Conservation (phyloP, 768 basidiomycete species). For the Psilocybe cubensis region DNA sequence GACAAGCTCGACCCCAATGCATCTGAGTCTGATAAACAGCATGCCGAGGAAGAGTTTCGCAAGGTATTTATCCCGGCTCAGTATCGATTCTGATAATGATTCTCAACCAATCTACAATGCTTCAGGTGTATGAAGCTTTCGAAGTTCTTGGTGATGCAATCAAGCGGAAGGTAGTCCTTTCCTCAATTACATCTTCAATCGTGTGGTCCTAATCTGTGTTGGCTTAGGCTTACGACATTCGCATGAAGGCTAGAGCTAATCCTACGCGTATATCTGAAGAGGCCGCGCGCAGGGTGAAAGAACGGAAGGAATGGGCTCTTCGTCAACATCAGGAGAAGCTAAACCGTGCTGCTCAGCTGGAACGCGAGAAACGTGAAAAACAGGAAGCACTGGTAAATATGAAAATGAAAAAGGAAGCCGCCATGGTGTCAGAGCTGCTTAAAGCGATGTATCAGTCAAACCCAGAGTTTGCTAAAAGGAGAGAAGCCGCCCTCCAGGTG, state of each 20-base stretch:
- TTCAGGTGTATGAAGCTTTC: conserved; percentile 67
- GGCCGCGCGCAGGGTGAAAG: conserved; percentile 44
- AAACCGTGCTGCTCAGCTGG: conserved; percentile 46
- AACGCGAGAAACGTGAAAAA: conserved; percentile 39
- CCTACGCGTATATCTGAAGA: conserved; percentile 38
- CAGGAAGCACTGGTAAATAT: conserved; percentile 30
- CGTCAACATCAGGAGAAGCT: conserved; percentile 51
- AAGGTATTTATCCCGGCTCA: conserved; percentile 41
- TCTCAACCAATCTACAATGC: conserved; percentile 11
- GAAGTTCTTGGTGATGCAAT: conserved; percentile 56
- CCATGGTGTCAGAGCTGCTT: conserved; percentile 56
- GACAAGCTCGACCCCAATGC: conserved; percentile 66
- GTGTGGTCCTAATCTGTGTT: background rate
- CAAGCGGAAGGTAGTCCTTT: conserved; percentile 52
- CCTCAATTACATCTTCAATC: background rate
- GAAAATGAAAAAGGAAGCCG: conserved; percentile 37
- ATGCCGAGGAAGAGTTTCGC: conserved; percentile 62
- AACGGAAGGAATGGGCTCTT: conserved; percentile 58
- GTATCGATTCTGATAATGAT: conserved; percentile 6
- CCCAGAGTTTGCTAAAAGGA: conserved; percentile 66
- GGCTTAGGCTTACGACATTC: conserved; percentile 50
- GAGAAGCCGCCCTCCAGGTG: conserved; percentile 55
- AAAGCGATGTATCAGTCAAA: conserved; percentile 55
- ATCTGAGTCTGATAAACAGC: conserved; percentile 51
- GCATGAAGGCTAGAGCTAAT: conserved; percentile 34